These are phyloP conservation scores for Echeveria elegans DNA, from an alignment of 164 flowering plant species.

Conservation along the genomic window DNA sequence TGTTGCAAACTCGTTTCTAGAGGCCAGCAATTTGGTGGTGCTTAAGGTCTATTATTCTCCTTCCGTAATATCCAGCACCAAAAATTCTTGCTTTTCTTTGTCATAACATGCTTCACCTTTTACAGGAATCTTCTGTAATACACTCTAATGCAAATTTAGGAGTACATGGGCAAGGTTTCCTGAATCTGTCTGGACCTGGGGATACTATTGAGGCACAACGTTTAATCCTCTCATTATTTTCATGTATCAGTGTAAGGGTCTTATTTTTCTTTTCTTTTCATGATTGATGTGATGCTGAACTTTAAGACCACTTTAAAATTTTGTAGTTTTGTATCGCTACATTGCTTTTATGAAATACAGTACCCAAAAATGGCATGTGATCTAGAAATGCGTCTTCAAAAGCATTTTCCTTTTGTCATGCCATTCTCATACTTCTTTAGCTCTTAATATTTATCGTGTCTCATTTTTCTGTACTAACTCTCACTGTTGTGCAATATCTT, in stretches of 20 bases:
- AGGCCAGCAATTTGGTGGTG: slow-evolving; percentile 82
- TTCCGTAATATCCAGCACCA: neutral
- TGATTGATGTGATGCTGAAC: neutral
- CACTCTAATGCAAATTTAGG: slow-evolving; percentile 60
- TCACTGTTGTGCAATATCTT: neutral
- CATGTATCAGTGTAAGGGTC: slow-evolving; percentile 38
- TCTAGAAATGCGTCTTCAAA: neutral
- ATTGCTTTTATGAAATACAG: neutral
- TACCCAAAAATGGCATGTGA: neutral
- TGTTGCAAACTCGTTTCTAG: slow-evolving; percentile 86
- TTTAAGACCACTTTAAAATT: neutral
- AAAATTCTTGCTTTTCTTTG: neutral
- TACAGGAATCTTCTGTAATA: slow-evolving; percentile 72
- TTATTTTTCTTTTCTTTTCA: neutral
- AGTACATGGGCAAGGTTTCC: slow-evolving; percentile 60
- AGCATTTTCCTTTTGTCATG: neutral
- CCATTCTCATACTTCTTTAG: neutral
- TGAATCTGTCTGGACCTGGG: slow-evolving; percentile 61
- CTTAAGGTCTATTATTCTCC: slow-evolving; percentile 39
- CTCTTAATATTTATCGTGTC: neutral
- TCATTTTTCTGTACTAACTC: neutral
- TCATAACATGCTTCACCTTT: neutral
- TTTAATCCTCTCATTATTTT: slow-evolving; percentile 46
- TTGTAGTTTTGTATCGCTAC: neutral
- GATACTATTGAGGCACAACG: slow-evolving; percentile 58